Base-by-base conservation (phyloP, 768 basidiomycete species). In the Boletus edulis region DNA sequence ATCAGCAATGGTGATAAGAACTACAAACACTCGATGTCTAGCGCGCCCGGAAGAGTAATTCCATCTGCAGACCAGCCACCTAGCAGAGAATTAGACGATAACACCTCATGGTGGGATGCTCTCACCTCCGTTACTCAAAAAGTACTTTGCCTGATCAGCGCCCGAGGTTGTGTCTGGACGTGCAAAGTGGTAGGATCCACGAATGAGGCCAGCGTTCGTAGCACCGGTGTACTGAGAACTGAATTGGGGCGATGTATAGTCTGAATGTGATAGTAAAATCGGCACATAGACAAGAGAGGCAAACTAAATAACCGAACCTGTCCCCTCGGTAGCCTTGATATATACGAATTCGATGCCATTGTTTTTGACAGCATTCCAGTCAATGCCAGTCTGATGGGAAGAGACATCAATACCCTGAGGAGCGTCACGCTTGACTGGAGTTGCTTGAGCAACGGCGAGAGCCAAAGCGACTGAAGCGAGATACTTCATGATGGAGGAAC, bases 101-200 rank as follows among this genome's bases (percentile, higher is more conserved):
- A 55, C 20, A 32, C 1, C 12, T 43, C 29, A 10, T n/a, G 39
- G 12, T 29, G 14, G 10, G 1, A 5, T 5, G 12, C 6, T 43
- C 70, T 43, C 29, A 76, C 81, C 84, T 52, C 85, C 83, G 49
- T 85, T 63, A 3, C 76, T 74, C 11, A 84, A 66, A 71, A 86
- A 86, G 64, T 71, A 85, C 12, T 72, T 72, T 5, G 84, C 86
- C 62, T 87, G 86, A 5, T 73, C 64, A 0, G 82, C 82, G 22
- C 85, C 85, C 31, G 76, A 75, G 18, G 78, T 78, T 18, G 47
- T 40, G 57, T 79, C 77, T 1, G 84, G 84, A 52, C 71, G 82
- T 2, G 83, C 83, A 58, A 83, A 85, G 66, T 84, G 82, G 65
- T 85, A 85, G 15, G 66, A 69, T 6, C 86, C 86, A n/a, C 83